Evolutionary conservation across 2,329 filamentous ascomycete species (phyloP).

Genomic region (Mycogone perniciosa): DNA sequence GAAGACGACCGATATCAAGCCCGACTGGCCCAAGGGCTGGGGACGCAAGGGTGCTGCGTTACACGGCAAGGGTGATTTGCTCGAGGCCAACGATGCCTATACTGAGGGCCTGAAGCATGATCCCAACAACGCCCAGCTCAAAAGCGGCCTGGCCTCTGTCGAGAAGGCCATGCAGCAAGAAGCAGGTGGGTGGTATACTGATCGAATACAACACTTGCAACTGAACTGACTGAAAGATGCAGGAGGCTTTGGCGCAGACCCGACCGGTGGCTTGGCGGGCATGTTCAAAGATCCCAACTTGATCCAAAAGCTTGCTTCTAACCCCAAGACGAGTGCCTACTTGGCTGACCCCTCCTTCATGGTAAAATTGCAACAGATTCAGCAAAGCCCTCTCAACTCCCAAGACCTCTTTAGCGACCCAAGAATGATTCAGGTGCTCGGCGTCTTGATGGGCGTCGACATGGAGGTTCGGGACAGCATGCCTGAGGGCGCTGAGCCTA

Average conservation of each 20-base stretch:
- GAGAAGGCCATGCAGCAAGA: conserved; percentile 74
- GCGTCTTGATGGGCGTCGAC: conserved; percentile 87
- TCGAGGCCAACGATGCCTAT: conserved; percentile 83
- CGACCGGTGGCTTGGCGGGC: conserved; percentile 69
- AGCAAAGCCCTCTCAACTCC: conserved; percentile 72
- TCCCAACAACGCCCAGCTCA: conserved; percentile 84
- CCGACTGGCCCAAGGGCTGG: conserved; percentile 97
- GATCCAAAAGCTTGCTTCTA: conserved; percentile 81
- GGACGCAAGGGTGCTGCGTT: conserved; percentile 86
- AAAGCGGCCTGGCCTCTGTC: conserved; percentile 78
- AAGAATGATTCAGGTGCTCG: conserved; percentile 87
- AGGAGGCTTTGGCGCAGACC: conserved; percentile 48
- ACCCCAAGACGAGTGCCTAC: conserved; percentile 83
- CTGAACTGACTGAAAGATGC: conserved; percentile 8
- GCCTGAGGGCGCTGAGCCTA: conserved; percentile 45
- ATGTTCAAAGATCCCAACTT: conserved; percentile 95
- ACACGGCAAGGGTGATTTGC: conserved; percentile 79
- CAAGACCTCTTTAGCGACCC: conserved; percentile 82
- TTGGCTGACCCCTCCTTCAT: conserved; percentile 85
- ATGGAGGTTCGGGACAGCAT: conserved; percentile 53
- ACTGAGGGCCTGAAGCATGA: conserved; percentile 93
- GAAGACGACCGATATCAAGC: conserved; percentile 91
- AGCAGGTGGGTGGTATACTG: conserved; percentile 24
- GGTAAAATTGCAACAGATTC: conserved; percentile 75
- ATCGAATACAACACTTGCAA: background rate